Evolutionary conservation across 139 green algal genomes (phyloP).

Genomic region (Desmodesmus armatus): DNA sequence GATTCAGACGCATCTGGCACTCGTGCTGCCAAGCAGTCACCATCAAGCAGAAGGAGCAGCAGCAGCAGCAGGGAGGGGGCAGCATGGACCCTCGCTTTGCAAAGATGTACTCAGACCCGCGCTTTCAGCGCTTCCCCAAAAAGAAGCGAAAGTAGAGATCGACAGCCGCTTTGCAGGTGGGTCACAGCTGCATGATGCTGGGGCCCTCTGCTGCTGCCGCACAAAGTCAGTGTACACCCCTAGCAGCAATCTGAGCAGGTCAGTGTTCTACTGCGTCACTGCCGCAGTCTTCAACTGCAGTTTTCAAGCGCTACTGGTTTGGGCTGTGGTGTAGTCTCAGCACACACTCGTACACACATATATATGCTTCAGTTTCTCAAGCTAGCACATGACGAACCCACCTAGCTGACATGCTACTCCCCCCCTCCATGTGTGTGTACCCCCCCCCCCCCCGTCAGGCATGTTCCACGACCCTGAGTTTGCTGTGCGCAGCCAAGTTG

Average conservation of each 20-base stretch:
- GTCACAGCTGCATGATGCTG: background rate
- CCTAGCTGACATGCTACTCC: background rate
- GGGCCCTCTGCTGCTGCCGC: background rate
- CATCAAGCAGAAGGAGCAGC: background rate
- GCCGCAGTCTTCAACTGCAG: too few species aligned
- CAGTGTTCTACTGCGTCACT: too few species aligned
- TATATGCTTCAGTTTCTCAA: background rate
- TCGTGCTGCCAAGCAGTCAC: background rate
- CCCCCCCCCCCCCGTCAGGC: constrained; percentile 50
- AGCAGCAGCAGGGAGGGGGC: constrained; percentile 12
- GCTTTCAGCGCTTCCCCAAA: constrained; percentile 87
- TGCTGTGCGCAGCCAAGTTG: constrained; percentile 47
- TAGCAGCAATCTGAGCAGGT: too few species aligned
- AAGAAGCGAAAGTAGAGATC: constrained; percentile 82
- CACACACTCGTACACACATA: background rate
- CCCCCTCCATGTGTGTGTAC: background rate
- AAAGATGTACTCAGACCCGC: constrained; percentile 83
- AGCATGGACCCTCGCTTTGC: constrained; percentile 75
- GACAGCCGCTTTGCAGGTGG: constrained; percentile 88
- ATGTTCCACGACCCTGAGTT: constrained; percentile 92
- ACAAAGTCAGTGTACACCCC: too few species aligned
- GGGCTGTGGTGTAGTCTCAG: background rate
- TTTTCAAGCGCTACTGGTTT: too few species aligned
- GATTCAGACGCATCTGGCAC: background rate
- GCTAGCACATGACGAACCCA: background rate